phyloP scores from a whole-genome alignment of 1,139 yeast genomes.

The Kurtzmaniella quercitrusa region DNA sequence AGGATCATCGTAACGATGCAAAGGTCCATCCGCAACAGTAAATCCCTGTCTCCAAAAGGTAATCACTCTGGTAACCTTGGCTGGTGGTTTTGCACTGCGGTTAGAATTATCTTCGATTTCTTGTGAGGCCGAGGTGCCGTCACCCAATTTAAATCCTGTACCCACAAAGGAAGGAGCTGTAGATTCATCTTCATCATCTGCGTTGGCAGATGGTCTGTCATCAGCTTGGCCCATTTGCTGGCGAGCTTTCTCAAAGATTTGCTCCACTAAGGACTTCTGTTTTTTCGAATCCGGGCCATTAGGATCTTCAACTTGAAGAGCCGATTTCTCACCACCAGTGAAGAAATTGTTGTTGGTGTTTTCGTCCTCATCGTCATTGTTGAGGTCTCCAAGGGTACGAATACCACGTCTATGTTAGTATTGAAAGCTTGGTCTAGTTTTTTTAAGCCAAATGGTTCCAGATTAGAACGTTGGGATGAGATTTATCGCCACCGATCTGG shows the following conservation, averaged over 20 bases:
- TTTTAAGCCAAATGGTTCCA: no score
- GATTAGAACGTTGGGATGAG: background rate
- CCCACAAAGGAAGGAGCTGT: conserved; percentile 48
- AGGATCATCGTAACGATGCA: conserved; percentile 89
- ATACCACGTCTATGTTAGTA: conserved; percentile 20
- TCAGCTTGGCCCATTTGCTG: conserved; percentile 41
- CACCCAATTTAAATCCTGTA: conserved; percentile 79
- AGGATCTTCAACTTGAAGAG: conserved; percentile 90
- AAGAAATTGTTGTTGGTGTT: conserved; percentile 72
- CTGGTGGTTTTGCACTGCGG: conserved; percentile 27
- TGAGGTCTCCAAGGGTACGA: conserved; percentile 51
- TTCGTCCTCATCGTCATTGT: conserved; percentile 57
- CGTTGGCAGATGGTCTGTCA: conserved; percentile 39
- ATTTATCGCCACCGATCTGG: background rate
- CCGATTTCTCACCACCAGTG: conserved; percentile 96
- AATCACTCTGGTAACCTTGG: conserved; percentile 65
- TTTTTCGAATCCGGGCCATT: conserved; percentile 46
- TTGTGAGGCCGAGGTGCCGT: conserved; percentile 47
- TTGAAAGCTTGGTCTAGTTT: background rate
- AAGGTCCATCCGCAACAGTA: conserved; percentile 85
- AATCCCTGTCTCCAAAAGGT: conserved; percentile 97
- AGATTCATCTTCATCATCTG: conserved; percentile 11
- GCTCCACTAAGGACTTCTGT: conserved; percentile 44
- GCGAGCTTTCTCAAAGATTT: conserved; percentile 43
- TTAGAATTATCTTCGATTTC: conserved; percentile 19